phyloP scores from a whole-genome alignment of 1,284 basidiomycete genomes.

The Pterula multifida region DNA sequence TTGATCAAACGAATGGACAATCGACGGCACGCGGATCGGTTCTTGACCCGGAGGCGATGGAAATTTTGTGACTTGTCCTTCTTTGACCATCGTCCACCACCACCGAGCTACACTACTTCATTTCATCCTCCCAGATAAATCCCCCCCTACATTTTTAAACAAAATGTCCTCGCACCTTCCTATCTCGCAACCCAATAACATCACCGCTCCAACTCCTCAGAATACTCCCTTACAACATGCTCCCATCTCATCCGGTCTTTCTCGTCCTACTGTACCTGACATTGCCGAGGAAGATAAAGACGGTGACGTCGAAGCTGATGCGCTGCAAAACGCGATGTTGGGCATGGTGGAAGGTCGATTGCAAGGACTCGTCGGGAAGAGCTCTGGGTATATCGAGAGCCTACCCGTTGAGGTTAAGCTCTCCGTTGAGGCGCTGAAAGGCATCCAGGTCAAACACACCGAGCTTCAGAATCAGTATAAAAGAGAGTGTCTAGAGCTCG shows the following conservation, averaged over 20 bases:
- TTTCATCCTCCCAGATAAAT: neutral
- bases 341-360: constrained; percentile 58
- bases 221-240: constrained; percentile 70
- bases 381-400: constrained; percentile 80
- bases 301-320: neutral
- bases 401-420: constrained; percentile 77
- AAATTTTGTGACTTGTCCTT: constrained; percentile 1
- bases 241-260: constrained; percentile 54
- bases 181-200: constrained; percentile 29
- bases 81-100: constrained; percentile 1
- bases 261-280: constrained; percentile 56
- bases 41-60: neutral
- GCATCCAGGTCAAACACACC: constrained; percentile 87
- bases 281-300: constrained; percentile 57
- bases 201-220: constrained; percentile 67
- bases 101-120: neutral
- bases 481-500: constrained; percentile 90
- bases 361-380: constrained; percentile 60
- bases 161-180: constrained; percentile 36
- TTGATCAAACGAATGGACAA: neutral
- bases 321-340: constrained; percentile 36
- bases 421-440: constrained; percentile 88
- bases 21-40: neutral
- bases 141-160: neutral
- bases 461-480: constrained; percentile 95